phyloP scores from a whole-genome alignment of 148 eudicot genomes.

The Polygonum aviculare region DNA sequence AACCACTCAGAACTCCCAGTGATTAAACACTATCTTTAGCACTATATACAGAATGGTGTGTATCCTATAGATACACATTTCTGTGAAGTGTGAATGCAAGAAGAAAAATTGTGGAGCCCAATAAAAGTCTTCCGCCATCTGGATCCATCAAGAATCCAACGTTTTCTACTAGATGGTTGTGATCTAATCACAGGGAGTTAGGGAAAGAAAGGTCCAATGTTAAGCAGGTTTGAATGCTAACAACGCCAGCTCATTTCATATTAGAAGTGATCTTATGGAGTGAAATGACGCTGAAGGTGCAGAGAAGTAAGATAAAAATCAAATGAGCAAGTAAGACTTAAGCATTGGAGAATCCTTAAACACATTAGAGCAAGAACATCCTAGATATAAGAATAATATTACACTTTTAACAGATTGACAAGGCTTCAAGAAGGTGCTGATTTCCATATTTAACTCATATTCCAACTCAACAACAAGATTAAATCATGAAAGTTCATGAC shows the following conservation, averaged over 20 bases:
- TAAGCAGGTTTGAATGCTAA: not conserved
- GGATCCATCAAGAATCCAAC: not conserved
- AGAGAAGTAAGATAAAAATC: not conserved
- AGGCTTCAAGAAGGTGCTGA: not conserved
- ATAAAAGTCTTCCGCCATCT: not conserved
- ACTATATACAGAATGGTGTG: not conserved
- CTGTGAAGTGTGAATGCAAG: not conserved
- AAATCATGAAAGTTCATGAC: not conserved
- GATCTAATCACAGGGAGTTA: not conserved
- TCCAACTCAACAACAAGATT: not conserved
- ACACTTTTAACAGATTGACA: not conserved
- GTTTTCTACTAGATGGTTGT: not conserved
- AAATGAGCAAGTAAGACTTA: not conserved
- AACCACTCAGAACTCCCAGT: not conserved
- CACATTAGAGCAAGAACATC: not conserved
- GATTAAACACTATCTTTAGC: not conserved
- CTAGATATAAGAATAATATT: not conserved
- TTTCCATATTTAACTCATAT: not conserved
- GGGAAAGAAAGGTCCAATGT: not conserved
- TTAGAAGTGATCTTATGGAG: not conserved
- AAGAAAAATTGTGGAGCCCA: not conserved
- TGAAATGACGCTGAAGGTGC: not conserved
- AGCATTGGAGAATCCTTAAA: not conserved
- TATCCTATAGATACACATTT: not conserved
- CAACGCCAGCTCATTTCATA: not conserved